Conservation (phyloP, 1,139 yeast genomes). For the Candida tetrigidarum region DNA sequence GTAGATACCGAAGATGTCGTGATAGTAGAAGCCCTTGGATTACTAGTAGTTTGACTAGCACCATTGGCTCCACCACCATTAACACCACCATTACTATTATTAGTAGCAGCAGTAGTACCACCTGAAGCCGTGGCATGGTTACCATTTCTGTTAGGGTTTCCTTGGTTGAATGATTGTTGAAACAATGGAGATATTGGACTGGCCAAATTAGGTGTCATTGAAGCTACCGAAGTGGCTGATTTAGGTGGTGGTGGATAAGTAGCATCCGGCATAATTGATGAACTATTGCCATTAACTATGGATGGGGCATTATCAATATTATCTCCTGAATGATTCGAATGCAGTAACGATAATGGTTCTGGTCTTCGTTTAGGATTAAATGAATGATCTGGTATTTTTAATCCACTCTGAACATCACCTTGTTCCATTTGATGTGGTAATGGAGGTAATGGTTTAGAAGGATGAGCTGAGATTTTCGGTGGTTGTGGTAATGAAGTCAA, state of each 20-base stretch:
- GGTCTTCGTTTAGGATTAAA: slow-evolving; percentile 50
- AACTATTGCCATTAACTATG: slow-evolving; percentile 7
- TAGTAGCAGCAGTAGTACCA: too few relatives aligned
- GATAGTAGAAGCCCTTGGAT: slow-evolving; percentile 13
- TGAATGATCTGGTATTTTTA: slow-evolving; percentile 31
- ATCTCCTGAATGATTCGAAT: slow-evolving; percentile 34
- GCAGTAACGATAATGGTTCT: slow-evolving; percentile 43
- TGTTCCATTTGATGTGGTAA: slow-evolving; percentile 17
- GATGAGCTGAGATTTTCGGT: slow-evolving; percentile 12
- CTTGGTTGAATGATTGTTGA: slow-evolving; percentile 41
- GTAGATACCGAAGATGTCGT: slow-evolving; percentile 11
- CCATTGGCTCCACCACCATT: slow-evolving; percentile 1
- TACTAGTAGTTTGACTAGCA: slow-evolving; percentile 11
- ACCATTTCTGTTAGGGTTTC: slow-evolving; percentile 11
- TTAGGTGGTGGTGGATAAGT: slow-evolving; percentile 18
- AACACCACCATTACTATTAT: too few relatives aligned
- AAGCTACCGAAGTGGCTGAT: slow-evolving; percentile 22
- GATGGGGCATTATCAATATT: slow-evolving; percentile 19
- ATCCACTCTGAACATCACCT: slow-evolving; percentile 14
- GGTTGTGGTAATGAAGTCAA: slow-evolving; percentile 12
- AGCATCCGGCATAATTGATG: slow-evolving; percentile 7
- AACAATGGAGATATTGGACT: slow-evolving; percentile 48
- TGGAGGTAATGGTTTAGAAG: slow-evolving; percentile 16
- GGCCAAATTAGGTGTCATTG: slow-evolving; percentile 38
- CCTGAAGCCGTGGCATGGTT: too few relatives aligned